Evolutionary conservation across 768 basidiomycete species (phyloP).

Genomic region (Boletus subcaerulescens): DNA sequence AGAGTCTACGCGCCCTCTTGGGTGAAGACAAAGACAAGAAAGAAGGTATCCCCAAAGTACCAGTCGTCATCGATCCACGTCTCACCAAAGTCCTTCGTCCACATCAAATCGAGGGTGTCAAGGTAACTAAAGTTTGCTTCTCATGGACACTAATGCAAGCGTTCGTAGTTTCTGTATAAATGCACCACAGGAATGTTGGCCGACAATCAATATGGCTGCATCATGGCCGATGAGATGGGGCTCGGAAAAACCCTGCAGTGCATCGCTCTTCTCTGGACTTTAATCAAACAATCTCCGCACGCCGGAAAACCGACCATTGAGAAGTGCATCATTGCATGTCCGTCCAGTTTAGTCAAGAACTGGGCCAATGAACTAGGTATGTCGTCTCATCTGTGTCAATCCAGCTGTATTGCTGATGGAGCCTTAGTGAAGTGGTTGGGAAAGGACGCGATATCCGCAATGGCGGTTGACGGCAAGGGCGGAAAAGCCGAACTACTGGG

Average conservation of each 20-base stretch:
- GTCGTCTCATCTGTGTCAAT: conserved; percentile 21
- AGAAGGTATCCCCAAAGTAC: conserved; percentile 70
- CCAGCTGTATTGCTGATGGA: background rate
- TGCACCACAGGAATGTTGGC: conserved; percentile 93
- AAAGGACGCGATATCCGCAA: conserved; percentile 70
- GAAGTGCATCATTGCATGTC: conserved; percentile 97
- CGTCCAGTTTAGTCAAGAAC: conserved; percentile 94
- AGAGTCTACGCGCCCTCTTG: conserved; percentile 76
- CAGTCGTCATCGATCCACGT: conserved; percentile 93
- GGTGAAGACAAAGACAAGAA: conserved; percentile 72
- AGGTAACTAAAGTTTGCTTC: conserved; percentile 47
- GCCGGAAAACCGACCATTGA: conserved; percentile 86
- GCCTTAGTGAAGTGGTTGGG: conserved; percentile 91
- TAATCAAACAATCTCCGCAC: conserved; percentile 92
- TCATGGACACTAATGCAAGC: conserved; percentile 1
- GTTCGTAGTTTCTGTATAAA: conserved; percentile 82
- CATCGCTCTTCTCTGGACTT: conserved; percentile 91
- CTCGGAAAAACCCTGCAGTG: conserved; percentile 96
- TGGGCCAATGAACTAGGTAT: conserved; percentile 96
- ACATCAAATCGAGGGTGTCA: conserved; percentile 98
- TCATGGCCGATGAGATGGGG: conserved; percentile 99
- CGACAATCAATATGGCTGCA: conserved; percentile 89
- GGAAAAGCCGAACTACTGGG: conserved; percentile 76
- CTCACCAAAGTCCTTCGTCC: conserved; percentile 87
- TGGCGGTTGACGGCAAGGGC: conserved; percentile 92